Conservation (phyloP, 257 asterid genomes). For the Paulownia fortunei region DNA sequence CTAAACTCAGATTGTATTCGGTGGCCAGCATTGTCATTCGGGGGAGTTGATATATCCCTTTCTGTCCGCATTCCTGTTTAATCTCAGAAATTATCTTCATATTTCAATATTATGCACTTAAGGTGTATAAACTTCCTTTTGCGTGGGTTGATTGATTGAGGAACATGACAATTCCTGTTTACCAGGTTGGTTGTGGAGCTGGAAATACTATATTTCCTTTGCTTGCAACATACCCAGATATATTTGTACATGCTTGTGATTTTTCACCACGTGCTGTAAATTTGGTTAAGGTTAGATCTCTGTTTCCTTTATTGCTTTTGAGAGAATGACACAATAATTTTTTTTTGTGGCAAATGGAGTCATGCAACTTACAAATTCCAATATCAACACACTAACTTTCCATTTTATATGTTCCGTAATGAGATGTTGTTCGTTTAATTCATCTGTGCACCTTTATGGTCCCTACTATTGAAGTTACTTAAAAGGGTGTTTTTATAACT, state of each 20-base stretch:
- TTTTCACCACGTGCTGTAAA: constrained; percentile 94
- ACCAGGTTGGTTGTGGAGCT: constrained; percentile 97
- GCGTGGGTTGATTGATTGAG: not conserved
- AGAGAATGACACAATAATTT: not conserved
- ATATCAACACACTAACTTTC: not conserved
- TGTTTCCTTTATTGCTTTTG: constrained; percentile 14
- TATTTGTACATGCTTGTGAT: constrained; percentile 89
- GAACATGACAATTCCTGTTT: constrained; percentile 24
- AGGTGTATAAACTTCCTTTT: constrained; percentile 13
- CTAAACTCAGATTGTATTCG: not conserved
- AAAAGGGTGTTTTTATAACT: constrained; percentile 20
- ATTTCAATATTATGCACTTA: constrained; percentile 14
- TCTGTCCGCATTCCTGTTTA: not conserved
- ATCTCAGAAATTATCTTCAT: not conserved
- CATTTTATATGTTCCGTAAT: not conserved
- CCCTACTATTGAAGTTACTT: not conserved
- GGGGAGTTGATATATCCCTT: not conserved
- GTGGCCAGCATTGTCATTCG: not conserved
- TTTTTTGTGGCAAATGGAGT: constrained; percentile 18
- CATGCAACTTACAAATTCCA: constrained; percentile 1
- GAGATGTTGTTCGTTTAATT: not conserved
- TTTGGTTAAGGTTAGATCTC: constrained; percentile 76
- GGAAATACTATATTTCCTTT: constrained; percentile 94
- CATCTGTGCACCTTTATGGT: not conserved
- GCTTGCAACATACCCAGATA: constrained; percentile 71